Base-by-base conservation (phyloP, 108 stramenopile species). In the Heterococcus sp. region DNA sequence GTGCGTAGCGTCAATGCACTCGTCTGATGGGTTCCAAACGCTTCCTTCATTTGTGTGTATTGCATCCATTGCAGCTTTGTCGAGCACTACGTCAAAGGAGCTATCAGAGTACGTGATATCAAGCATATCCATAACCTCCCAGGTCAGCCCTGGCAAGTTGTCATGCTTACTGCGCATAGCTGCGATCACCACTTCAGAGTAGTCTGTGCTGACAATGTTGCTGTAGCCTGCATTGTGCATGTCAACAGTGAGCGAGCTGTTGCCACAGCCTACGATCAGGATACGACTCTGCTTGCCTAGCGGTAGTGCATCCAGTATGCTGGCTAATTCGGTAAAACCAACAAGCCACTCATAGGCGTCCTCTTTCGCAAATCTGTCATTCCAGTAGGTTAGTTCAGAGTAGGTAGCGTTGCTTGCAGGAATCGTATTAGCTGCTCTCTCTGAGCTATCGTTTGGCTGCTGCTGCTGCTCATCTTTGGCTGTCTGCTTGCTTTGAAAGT, bases 51-150 rank as follows among this genome's bases (percentile, higher is more conserved):
- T 86, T 3, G 88, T 83, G 2, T 90, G 65, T 2, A 92, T 37
- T 8, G 91, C 91, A 69, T 92, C 91, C 90, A 89, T 89, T 31
- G 91, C 90, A 2, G 91, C 91, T 89, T 92, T 92, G 86, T 92
- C 91, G 8, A 92, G 30, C 21, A 92, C 89, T 14, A 89, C 85
- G 69, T 92, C 91, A 39, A 92, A 87, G 28, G 63, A 58, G 2
- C 28, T 87, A 11, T 88, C 78, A n/a, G 38, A 35, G 58, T 85
- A 78, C 11, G 38, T 30, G 27, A 89, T 63, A 27, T 82, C 68
- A 0, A 88, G 82, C 90, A 91, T 91, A 70, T 91, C 91, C 87
- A 89, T 88, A 26, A 64, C 36, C 35, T 77, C 69, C 90, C 90
- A 90, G 34, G 38, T 33, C 37, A 91, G 72, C 14, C 71, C 80